Base-by-base conservation (phyloP, 2,329 filamentous ascomycete species). In the Colletotrichum musae region DNA sequence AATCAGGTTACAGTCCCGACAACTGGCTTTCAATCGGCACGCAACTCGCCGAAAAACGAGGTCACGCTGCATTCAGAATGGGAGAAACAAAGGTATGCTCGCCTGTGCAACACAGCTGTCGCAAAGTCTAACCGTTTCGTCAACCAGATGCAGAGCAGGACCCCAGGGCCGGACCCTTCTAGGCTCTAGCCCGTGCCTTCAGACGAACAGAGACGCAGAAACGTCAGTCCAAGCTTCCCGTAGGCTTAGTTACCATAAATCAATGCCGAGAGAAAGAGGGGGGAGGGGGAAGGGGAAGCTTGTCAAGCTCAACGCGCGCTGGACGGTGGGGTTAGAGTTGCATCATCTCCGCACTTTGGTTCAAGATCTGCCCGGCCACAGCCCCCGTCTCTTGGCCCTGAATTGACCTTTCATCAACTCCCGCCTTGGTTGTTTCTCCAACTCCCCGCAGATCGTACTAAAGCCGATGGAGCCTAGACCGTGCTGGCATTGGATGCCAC, bases 261-360 rank as follows among this genome's bases (percentile, higher is more conserved):
- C 45, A 51, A 26, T 61, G 47, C 47, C 45, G 43, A 50, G 41
- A 39, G 18, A 45, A 15, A 58, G 58, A 18, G 47, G 28, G 24
- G 28, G 13, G 47, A 18, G 24, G 28, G 13, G 4, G 24, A 18
- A n/a, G 6, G 1, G 18, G 16, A n/a, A 62, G 26, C 16, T 58
- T 58, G 58, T 51, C 43, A 50, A 52, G 32, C 32, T 36, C 32
- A 36, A 36, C 32, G 10, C 13, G 24, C 24, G n/a, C 32, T 36
- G 57, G 45, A 24, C 43, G 32, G 32, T 68, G 32, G 48, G 54
- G 66, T 56, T 45, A 50, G 41, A 54, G 66, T 59, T 65, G 32
- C 65, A 68, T 65, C 26, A 32, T 54, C 54, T 64, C 47, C 60
- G 39, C 54, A 51, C 18, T 47, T 10, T 39, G n/a, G 39, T 52